A percentile compares a stretch with the other conserved stretches of the same genome.
These are phyloP conservation scores for Boletus edulis DNA, from an alignment of 768 basidiomycete genomes.

Conservation along the genomic window DNA sequence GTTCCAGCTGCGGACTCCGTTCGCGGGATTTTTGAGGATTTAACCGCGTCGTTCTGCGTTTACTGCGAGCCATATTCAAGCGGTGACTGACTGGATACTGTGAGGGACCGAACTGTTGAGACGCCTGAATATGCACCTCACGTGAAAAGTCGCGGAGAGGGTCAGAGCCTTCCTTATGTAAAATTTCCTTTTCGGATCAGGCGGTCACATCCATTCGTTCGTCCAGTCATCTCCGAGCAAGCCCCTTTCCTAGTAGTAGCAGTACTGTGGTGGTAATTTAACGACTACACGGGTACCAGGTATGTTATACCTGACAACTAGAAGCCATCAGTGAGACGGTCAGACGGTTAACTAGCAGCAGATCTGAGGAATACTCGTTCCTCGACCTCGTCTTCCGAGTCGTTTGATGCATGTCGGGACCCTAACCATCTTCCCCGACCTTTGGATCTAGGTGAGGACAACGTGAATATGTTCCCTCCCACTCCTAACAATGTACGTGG, in stretches of 20 bases:
- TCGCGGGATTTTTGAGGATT: conserved; percentile 37
- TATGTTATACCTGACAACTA: no score
- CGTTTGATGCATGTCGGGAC: not conserved
- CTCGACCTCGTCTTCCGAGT: no score
- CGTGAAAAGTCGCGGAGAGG: conserved; percentile 7
- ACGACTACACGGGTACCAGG: no score
- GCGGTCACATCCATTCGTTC: no score
- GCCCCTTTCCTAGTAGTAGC: no score
- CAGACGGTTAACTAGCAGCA: no score
- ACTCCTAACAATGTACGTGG: not conserved
- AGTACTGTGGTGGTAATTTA: no score
- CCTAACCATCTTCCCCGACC: not conserved
- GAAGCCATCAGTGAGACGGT: no score
- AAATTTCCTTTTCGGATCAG: conserved; percentile 17
- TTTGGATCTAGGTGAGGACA: not conserved
- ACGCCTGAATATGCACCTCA: conserved; percentile 6
- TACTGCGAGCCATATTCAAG: conserved; percentile 41
- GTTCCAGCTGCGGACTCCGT: conserved; percentile 29
- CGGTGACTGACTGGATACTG: conserved; percentile 6
- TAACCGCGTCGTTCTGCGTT: conserved; percentile 42
- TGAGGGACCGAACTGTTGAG: conserved; percentile 1
- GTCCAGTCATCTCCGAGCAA: no score
- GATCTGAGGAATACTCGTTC: no score
- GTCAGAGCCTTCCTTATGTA: conserved; percentile 22
- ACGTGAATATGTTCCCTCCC: not conserved